Conservation (phyloP, 2,329 filamentous ascomycete species). For the Cephalotrichum gorgonifer region DNA sequence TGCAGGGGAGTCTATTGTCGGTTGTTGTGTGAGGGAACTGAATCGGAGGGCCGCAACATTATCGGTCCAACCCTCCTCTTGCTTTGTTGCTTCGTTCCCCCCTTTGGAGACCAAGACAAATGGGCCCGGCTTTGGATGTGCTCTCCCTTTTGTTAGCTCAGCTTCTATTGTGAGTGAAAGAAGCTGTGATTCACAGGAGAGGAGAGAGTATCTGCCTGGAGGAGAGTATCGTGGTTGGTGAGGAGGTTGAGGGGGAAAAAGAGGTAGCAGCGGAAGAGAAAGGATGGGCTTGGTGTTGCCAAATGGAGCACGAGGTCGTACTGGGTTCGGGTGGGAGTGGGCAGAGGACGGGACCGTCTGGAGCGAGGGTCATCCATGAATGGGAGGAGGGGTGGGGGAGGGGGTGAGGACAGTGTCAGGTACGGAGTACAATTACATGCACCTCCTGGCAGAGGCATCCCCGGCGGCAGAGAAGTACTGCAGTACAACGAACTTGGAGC, state of each 20-base stretch:
- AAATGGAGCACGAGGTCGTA: slow-evolving; percentile 4
- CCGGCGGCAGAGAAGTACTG: too few species aligned
- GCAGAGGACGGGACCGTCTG: slow-evolving; percentile 2
- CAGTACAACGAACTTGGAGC: too few species aligned
- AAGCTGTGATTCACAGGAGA: not conserved
- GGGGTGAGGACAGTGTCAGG: not conserved
- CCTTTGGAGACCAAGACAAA: not conserved
- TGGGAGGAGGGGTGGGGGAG: not conserved
- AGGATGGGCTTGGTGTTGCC: not conserved
- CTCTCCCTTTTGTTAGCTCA: too few species aligned
- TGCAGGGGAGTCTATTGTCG: not conserved
- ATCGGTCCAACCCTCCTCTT: not conserved
- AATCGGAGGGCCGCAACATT: slow-evolving; percentile 4
- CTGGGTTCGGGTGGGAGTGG: slow-evolving; percentile 4
- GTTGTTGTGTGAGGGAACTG: not conserved
- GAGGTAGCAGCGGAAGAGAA: not conserved
- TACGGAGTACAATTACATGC: not conserved
- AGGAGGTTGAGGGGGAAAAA: not conserved
- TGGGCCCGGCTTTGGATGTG: not conserved
- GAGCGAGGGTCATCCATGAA: not conserved
- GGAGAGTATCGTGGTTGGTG: not conserved
- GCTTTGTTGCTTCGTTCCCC: not conserved
- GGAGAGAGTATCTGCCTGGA: not conserved
- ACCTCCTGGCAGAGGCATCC: not conserved
- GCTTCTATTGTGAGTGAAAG: not conserved